Evolutionary conservation across 116 monocot species (phyloP), one percentile per base, ranked within the genome.

Genomic region (Cymodocea nodosa): DNA sequence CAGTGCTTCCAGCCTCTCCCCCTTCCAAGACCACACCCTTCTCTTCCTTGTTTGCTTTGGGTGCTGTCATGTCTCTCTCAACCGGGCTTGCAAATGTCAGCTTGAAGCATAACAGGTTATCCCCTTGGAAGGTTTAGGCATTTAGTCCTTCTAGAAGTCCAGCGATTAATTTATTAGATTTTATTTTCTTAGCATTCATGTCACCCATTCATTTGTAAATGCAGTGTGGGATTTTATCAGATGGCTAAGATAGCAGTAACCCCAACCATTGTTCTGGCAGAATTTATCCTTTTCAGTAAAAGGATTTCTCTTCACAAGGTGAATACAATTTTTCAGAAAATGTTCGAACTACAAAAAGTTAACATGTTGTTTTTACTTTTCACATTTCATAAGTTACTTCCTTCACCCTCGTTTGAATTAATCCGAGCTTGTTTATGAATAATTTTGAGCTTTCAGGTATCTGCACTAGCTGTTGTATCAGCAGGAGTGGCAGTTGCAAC

Each of bases 171-270:
- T 44, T 12, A 44, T 44, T 44, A 44, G 11, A 44, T 44, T 10
- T 6, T 10, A 44, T 44, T 44, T 44, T 10, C 44, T 40, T 40
- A 40, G 52, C 63, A n/a, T 66, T 49, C 44, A 57, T 19, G 39
- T 15, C 44, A 1, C 37, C 24, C 58, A 58, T 4, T 44, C 6
- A 44, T 44, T 44, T 44, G 12, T 1, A 44, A 44, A 44, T 87
- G 64, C 80, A 94, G 94, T 73, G 82, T 94, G 15, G 94, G 94
- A 25, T 94, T 94, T 66, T 94, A 94, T 81, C 89, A 89, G 73
- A 94, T 94, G 94, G 89, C 94, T 15, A 94, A 94, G 78, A 84
- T 94, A 67, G 80, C 94, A 36, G 94, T 89, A 34, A 94, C 90
- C 50, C 94, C 94, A 64, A 89, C 94, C 25, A 94, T 94, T 66